Base-by-base conservation (phyloP, 768 basidiomycete genomes). In the Collybia mongolica region DNA sequence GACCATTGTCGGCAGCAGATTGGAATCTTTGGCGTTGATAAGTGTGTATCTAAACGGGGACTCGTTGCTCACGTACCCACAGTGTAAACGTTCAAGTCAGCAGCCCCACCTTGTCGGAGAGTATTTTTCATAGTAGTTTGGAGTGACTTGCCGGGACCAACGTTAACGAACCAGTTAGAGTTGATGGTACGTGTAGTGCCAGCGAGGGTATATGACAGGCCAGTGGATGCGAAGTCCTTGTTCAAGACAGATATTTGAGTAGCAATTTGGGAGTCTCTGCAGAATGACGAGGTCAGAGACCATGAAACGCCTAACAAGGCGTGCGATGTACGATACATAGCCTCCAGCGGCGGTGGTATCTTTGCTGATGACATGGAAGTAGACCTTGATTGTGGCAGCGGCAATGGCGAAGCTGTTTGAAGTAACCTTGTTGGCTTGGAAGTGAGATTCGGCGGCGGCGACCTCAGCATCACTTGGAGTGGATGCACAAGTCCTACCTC, bases 41-140 rank as follows among this genome's bases (percentile, higher is more conserved):
- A 63, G 38, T 57, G 58, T 5, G 2, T 28, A 35, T n/a, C 46
- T 7, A 46, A 44, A 54, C 20, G 43, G 19, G 20, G 39, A 5
- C 12, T 37, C 22, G 15, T 9, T 17, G 11, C 15, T 14, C 17
- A 55, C 62, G 32, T 56, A 75, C 68, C 77, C 78, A 79, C 75
- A 24, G 73, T 73, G 65, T 77, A 83, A 29, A 81, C 65, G 49
- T 81, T 81, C 43, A 81, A 66, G 15, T 69, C 69, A 1, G 61
- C 62, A 2, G 62, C 62, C 35, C 68, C 68, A 20, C 80, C 79
- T 49, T 68, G 40, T 40, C 77, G 67, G 39, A 77, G 72, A 9
- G 62, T 18, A 15, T 39, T 61, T 68, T 82, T 83, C 79, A 82
- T 81, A 2, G 62, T 60, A 7, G 68, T 75, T 61, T 82, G 79